Evolutionary conservation across 2,329 filamentous ascomycete genomes (phyloP).

Genomic region (Periconia macrospinosa): DNA sequence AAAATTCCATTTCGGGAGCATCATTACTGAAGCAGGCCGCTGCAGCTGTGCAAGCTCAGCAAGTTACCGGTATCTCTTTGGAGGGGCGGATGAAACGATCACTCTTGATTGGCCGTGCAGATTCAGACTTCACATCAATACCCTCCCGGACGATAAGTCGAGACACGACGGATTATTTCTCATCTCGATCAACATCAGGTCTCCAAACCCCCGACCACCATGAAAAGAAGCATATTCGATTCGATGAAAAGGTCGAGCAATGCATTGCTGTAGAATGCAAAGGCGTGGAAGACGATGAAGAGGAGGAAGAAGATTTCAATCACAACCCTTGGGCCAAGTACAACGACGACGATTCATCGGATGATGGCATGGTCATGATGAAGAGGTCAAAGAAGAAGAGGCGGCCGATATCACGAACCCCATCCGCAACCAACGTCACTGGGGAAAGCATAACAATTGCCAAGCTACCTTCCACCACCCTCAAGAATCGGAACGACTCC

Average conservation of each 20-base stretch:
- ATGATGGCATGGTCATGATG: conserved; percentile 78
- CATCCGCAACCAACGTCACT: conserved; percentile 58
- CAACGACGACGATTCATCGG: conserved; percentile 56
- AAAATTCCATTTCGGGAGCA: conserved; percentile 82
- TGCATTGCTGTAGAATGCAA: conserved; percentile 92
- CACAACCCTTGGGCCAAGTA: conserved; percentile 43
- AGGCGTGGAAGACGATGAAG: conserved; percentile 72
- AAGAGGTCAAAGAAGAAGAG: conserved; percentile 68
- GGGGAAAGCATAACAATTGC: conserved; percentile 82
- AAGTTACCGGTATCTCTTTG: conserved; percentile 56
- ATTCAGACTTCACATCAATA: conserved; percentile 71
- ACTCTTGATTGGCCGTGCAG: conserved; percentile 60
- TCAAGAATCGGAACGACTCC: conserved; percentile 81
- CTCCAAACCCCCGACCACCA: conserved; percentile 62
- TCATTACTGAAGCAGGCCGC: conserved; percentile 89
- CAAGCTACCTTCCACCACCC: conserved; percentile 81
- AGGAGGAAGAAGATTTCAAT: conserved; percentile 42
- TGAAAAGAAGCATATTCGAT: conserved; percentile 86
- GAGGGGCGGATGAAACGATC: conserved; percentile 53
- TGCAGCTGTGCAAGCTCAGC: conserved; percentile 82
- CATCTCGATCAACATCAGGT: conserved; percentile 67
- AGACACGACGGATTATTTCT: conserved; percentile 65
- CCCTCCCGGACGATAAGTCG: conserved; percentile 63
- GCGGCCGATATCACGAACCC: conserved; percentile 56
- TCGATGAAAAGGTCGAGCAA: conserved; percentile 93